Evolutionary conservation across 1,284 basidiomycete genomes (phyloP), one percentile per base, ranked within the genome.

Genomic region (Jaminaea rosea): DNA sequence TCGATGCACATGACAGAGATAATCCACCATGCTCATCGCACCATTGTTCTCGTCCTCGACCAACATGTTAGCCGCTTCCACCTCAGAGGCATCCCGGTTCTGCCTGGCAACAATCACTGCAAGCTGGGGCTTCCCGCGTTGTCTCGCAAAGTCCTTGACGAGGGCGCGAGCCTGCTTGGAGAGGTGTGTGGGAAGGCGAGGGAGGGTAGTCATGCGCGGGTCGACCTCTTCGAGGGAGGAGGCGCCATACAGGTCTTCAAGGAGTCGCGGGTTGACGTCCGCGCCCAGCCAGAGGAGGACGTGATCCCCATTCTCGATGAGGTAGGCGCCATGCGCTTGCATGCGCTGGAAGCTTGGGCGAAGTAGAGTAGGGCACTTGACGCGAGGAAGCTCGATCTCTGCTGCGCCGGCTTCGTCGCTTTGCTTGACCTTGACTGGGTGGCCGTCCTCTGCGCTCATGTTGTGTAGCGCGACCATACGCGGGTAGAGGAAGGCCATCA

Each of bases 21-120:
- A 72, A 52, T 73, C 71, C 29, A 73, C 68, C 50, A 72, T 72
- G 58, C 66, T 69, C 82, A 94, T 83, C 0, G 86, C 86, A 42
- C 89, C 92, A 68, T 96, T 96, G 75, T 98, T 98, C 73, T 86
- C 83, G 76, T 98, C 94, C 77, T 99, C 94, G 11, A 96, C 83
- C 13, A 99, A 79, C 83, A 93, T 87, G 77, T 98, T 94, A 58
- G 87, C 89, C 66, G 93, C 92, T 73, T 98, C 94, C 49, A 98
- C 83, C 77, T 99, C 94, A 50, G 37, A 80, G 9, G 84, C 92
- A 72, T 99, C 94, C 69, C 90, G 79, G 71, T 96, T 90, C 74
- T 98, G 94, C 13, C 94, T 81, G 0, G 88, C 88, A 44, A 97
- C 80, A 31, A 84, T 77, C 55, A 96, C 80, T 49, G 85, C 87